Percentiles rank a stretch among this genome's conserved stretches.
Evolutionary conservation across 306 rosid species (phyloP).

Genomic region (Prunus padus): DNA sequence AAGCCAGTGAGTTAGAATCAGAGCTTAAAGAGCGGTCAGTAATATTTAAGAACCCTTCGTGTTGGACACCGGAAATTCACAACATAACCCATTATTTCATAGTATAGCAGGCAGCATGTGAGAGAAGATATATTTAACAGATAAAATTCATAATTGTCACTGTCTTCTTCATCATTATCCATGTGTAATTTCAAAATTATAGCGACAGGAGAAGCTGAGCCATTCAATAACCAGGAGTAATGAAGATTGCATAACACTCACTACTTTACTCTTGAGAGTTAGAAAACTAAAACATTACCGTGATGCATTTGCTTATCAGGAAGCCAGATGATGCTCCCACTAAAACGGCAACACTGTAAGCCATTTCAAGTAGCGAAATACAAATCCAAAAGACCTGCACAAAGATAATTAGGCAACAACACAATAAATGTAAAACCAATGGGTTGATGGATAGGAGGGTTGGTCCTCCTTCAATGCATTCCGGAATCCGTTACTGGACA

Average conservation of each 20-base stretch:
- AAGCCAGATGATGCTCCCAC: slow-evolving; percentile 73
- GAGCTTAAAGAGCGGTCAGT: not conserved
- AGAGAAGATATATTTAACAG: not conserved
- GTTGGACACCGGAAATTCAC: not conserved
- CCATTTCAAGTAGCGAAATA: slow-evolving; percentile 79
- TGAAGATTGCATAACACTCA: not conserved
- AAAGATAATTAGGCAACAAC: slow-evolving; percentile 27
- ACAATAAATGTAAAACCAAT: not conserved
- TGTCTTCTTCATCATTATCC: not conserved
- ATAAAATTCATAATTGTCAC: not conserved
- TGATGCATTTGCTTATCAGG: slow-evolving; percentile 69
- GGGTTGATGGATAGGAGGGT: too few relatives aligned
- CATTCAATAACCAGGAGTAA: not conserved
- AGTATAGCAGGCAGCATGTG: too few relatives aligned
- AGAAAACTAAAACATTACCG: slow-evolving; percentile 50
- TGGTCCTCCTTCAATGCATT: too few relatives aligned
- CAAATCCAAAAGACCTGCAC: slow-evolving; percentile 92
- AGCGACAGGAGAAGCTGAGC: not conserved
- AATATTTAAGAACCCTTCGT: not conserved
- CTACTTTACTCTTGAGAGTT: not conserved
- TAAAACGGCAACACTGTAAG: slow-evolving; percentile 68
- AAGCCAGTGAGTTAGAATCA: not conserved
- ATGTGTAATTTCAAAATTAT: not conserved
- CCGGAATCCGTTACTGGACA: too few relatives aligned
- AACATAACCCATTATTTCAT: not conserved